Conservation (phyloP, 345 rosid species). For the Boechera stricta region DNA sequence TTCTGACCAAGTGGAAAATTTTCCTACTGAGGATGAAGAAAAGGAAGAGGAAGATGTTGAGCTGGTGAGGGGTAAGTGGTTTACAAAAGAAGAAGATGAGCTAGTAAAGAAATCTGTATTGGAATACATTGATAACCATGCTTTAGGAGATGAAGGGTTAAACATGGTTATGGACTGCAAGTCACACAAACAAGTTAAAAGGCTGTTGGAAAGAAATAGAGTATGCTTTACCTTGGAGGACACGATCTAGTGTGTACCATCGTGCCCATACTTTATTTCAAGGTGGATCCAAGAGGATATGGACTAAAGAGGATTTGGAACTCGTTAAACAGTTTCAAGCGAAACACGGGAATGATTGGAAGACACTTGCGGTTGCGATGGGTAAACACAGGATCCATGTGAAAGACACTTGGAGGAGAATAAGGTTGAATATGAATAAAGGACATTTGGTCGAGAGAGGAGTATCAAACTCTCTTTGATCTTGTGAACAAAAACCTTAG, state of each 20-base stretch:
- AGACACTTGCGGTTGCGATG: conserved; percentile 55
- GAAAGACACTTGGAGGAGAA: conserved; percentile 75
- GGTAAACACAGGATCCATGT: conserved; percentile 75
- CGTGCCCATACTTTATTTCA: conserved; percentile 72
- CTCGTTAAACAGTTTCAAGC: conserved; percentile 47
- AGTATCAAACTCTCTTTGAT: conserved; percentile 71
- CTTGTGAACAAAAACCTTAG: conserved; percentile 68
- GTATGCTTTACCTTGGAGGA: conserved; percentile 72
- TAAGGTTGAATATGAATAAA: conserved; percentile 46
- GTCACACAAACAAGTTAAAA: conserved; percentile 44
- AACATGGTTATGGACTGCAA: conserved; percentile 60
- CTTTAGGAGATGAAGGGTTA: conserved; percentile 68
- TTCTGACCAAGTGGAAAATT: conserved; percentile 63
- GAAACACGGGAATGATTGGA: conserved; percentile 74
- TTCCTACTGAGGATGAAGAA: conserved; percentile 47
- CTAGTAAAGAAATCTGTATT: conserved; percentile 56
- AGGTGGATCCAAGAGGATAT: conserved; percentile 60
- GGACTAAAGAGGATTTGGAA: conserved; percentile 65
- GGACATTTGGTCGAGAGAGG: conserved; percentile 71
- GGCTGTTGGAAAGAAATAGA: conserved; percentile 80
- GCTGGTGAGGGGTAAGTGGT: conserved; percentile 71
- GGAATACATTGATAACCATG: conserved; percentile 54
- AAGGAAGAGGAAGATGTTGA: conserved; percentile 25
- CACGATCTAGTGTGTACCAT: conserved; percentile 45
- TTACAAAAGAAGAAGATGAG: conserved; percentile 72